Percentiles rank a stretch among this genome's conserved stretches.
Conservation (phyloP, 2,329 filamentous ascomycete genomes). For the Chaetomium olivaceum region DNA sequence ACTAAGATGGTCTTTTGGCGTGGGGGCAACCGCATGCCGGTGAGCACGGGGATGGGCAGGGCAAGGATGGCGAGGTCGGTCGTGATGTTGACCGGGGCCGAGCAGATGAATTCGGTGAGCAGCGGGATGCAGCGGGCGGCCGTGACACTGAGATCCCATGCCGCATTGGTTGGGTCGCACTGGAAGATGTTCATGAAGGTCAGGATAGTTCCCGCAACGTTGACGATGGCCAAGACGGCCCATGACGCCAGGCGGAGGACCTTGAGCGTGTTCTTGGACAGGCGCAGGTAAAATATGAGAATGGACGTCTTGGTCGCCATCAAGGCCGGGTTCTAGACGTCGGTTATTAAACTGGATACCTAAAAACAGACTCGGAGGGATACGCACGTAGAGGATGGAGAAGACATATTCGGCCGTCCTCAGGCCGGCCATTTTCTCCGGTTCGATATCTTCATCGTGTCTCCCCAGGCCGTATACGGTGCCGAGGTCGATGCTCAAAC, state of each 20-base stretch:
- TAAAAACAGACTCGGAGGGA: background rate
- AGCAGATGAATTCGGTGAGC: conserved; percentile 66
- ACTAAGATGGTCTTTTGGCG: conserved; percentile 88
- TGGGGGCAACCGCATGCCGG: conserved; percentile 77
- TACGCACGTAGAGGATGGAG: conserved; percentile 60
- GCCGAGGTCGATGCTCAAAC: conserved; percentile 65
- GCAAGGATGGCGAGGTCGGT: conserved; percentile 87
- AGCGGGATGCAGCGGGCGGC: conserved; percentile 55
- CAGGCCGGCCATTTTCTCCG: conserved; percentile 51
- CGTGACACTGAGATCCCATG: conserved; percentile 53
- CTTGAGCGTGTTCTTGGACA: conserved; percentile 75
- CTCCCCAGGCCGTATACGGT: conserved; percentile 66
- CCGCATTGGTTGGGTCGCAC: conserved; percentile 72
- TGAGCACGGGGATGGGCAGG: conserved; percentile 84
- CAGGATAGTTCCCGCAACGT: conserved; percentile 73
- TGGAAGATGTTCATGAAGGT: conserved; percentile 88
- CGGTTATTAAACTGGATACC: background rate
- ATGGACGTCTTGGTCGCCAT: conserved; percentile 95
- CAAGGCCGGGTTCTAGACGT: conserved; percentile 72
- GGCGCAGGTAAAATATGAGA: conserved; percentile 81
- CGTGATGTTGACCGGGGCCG: conserved; percentile 87
- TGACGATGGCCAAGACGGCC: conserved; percentile 73
- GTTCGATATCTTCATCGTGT: conserved; percentile 61
- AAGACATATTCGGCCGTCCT: conserved; percentile 64
- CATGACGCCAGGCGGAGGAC: conserved; percentile 83